Base-by-base conservation (phyloP, 805 yeast species). In the Sugiyamaella americana region DNA sequence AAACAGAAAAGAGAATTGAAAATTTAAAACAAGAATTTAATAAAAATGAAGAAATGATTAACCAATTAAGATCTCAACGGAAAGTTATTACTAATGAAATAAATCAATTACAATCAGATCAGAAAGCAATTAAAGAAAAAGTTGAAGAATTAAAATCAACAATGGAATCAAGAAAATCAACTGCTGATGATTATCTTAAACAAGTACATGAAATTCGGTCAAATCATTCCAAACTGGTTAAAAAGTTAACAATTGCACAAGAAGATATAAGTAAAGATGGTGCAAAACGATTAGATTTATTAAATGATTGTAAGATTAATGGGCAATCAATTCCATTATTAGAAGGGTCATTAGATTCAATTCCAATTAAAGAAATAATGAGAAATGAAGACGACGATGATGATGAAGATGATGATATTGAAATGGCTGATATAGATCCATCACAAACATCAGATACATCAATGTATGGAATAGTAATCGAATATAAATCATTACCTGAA, bases 251-350 rank as follows among this genome's bases (percentile, higher is more conserved):
- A 11, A 19, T 37, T 10, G 6, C 69, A 4, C 80, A 79, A 53
- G 87, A 80, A 53, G 72, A 71, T 21, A 55, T 76, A 4, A 79
- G 80, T 35, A 75, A 74, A 48, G 57, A 70, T 3, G n/a, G 29
- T 16, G 43, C 55, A 5, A 85, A 80, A 42, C 75, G 82, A 57
- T 66, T 78, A 5, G 75, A 76, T 51, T 67, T 78, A 17, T 69
- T 88, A 50, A 79, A 81, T 52, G 79, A 77, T 52, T 85, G 95
- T 64, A 86, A 84, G 56, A 73, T 89, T 49, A 85, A 85, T 45
- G 82, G 76, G 47, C 70, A 84, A 19, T 67, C 71, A 11, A 58
- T 87, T 13, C 94, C 95, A 1, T 62, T 86, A 24, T 55, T 61
- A 4, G 76, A 75, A 21, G 88, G 88, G 0, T 70, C 79, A 10